These are phyloP conservation scores for Calycina marina DNA, from an alignment of 2,329 filamentous ascomycete species.

Conservation along the genomic window DNA sequence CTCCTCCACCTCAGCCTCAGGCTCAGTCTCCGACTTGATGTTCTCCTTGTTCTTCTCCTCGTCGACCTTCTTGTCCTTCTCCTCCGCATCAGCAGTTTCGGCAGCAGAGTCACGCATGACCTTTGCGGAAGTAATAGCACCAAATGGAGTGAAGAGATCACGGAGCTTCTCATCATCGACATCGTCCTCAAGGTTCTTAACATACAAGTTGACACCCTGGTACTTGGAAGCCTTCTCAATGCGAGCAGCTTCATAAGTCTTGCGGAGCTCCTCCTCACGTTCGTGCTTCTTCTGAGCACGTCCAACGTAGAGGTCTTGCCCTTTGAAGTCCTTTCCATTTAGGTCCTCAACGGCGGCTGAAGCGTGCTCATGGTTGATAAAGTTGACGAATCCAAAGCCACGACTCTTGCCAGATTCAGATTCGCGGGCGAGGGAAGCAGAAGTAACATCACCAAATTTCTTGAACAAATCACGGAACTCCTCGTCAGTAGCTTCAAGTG, in stretches of 20 bases:
- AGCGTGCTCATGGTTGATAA: slow-evolving; percentile 78
- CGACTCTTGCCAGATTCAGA: slow-evolving; percentile 76
- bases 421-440: slow-evolving; percentile 83
- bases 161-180: slow-evolving; percentile 97
- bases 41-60: slow-evolving; percentile 37
- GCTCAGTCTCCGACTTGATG: slow-evolving; percentile 29
- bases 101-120: slow-evolving; percentile 83
- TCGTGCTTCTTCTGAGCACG: slow-evolving; percentile 99
- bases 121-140: slow-evolving; percentile 95
- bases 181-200: slow-evolving; percentile 97
- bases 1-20: slow-evolving; percentile 33
- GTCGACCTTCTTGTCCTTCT: slow-evolving; percentile 33
- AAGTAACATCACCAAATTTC: slow-evolving; percentile 87
- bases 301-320: slow-evolving; percentile 93
- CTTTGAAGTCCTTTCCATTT: slow-evolving; percentile 82
- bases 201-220: slow-evolving; percentile 97
- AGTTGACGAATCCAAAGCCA: slow-evolving; percentile 95
- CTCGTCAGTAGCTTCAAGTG: slow-evolving; percentile 70
- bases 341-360: slow-evolving; percentile 77
- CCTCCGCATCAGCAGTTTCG: slow-evolving; percentile 29
- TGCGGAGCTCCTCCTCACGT: slow-evolving; percentile 97
- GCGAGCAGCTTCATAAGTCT: slow-evolving; percentile 94
- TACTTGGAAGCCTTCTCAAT: slow-evolving; percentile 99
- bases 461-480: slow-evolving; percentile 91
- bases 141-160: slow-evolving; percentile 79